Percentiles rank a stretch among this genome's conserved stretches.
Evolutionary conservation across 2,329 filamentous ascomycete genomes (phyloP).

Genomic region (Davidsoniella eucalypti): DNA sequence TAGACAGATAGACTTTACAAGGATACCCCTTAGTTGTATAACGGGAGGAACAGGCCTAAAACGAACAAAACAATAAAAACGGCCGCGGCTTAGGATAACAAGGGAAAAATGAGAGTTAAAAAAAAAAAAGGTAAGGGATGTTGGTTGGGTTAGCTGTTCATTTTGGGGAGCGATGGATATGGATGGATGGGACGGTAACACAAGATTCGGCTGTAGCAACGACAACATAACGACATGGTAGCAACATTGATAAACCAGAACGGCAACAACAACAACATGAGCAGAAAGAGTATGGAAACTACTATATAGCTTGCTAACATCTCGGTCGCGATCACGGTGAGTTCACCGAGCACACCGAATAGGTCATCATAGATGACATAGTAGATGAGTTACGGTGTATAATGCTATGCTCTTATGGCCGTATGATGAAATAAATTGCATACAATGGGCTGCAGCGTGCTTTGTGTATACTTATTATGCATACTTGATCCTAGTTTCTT

Average conservation of each 20-base stretch:
- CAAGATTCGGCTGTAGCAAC: slow-evolving; percentile 4
- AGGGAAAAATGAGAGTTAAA: neutral
- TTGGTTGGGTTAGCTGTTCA: neutral
- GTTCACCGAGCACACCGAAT: neutral
- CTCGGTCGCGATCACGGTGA: neutral
- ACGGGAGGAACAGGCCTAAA: neutral
- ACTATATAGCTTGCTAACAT: neutral
- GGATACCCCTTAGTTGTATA: neutral
- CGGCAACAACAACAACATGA: neutral
- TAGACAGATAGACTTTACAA: neutral
- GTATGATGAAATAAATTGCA: no score
- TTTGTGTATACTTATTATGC: no score
- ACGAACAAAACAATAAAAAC: neutral
- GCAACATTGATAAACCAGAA: neutral
- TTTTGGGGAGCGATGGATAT: neutral
- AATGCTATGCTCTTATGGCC: no score
- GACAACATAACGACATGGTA: neutral
- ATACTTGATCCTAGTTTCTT: no score
- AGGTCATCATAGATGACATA: neutral
- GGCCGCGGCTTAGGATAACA: neutral
- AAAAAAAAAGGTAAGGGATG: neutral
- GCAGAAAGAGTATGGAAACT: neutral
- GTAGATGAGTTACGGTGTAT: no score
- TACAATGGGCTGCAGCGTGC: no score
- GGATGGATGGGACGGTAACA: slow-evolving; percentile 10